phyloP scores from a whole-genome alignment of 2,329 filamentous ascomycete genomes.

The Emmonsiellopsis sp. region DNA sequence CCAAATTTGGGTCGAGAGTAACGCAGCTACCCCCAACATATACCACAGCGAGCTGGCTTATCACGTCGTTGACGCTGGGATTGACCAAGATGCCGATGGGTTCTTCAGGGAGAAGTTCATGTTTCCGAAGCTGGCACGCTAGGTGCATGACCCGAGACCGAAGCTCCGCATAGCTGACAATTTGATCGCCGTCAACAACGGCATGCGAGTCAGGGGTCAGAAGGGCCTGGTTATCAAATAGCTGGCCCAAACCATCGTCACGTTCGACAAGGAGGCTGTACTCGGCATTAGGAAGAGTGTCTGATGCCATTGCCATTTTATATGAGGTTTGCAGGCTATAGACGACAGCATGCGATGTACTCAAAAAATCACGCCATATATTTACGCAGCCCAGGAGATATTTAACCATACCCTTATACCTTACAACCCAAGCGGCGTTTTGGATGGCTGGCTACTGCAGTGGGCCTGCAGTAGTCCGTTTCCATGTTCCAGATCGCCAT shows the following conservation, averaged over 20 bases:
- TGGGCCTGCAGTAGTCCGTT: no score
- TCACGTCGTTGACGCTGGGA: conserved; percentile 12
- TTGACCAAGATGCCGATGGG: conserved; percentile 15
- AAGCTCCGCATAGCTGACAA: conserved; percentile 10
- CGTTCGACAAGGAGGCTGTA: conserved; percentile 1
- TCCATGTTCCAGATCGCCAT: no score
- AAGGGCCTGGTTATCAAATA: conserved; percentile 6
- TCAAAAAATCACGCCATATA: no score
- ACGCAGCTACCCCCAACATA: conserved; percentile 17
- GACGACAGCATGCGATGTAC: no score
- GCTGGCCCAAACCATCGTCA: conserved; percentile 10
- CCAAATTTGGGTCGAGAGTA: conserved; percentile 15
- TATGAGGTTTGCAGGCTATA: no score
- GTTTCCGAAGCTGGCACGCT: conserved; percentile 2
- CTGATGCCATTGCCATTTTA: no score
- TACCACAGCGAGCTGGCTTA: conserved; percentile 18
- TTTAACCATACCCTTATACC: no score
- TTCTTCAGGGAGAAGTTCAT: conserved; percentile 5
- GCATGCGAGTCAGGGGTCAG: conserved; percentile 6
- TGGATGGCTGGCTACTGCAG: no score
- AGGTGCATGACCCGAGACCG: conserved; percentile 5
- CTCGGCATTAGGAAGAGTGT: neutral
- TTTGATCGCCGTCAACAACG: conserved; percentile 5
- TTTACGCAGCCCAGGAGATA: no score
- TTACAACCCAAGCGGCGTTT: no score